Conservation (phyloP, 805 yeast genomes). For the Saitoella complicata region DNA sequence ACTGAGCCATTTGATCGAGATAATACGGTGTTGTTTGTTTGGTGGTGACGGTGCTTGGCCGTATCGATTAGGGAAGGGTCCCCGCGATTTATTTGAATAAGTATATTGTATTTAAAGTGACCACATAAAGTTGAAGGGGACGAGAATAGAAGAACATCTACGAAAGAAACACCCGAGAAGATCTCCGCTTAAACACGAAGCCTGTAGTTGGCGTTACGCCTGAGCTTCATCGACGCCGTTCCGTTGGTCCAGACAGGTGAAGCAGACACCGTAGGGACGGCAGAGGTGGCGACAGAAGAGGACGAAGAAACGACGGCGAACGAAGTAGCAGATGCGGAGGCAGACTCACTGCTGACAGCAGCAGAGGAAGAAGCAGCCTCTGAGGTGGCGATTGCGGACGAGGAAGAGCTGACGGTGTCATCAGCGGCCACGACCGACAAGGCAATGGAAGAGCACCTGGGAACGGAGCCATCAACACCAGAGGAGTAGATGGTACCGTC, state of each 20-base stretch:
- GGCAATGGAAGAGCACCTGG: conserved; percentile 1
- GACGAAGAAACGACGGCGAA: conserved; percentile 9
- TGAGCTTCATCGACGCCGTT: too few relatives aligned
- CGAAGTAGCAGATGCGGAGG: conserved; percentile 8
- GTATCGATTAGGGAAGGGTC: too few relatives aligned
- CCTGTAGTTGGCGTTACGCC: too few relatives aligned
- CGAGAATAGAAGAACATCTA: too few relatives aligned
- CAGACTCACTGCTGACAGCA: conserved; percentile 5
- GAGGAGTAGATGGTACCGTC: background rate
- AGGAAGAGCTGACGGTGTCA: conserved; percentile 4
- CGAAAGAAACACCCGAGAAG: too few relatives aligned
- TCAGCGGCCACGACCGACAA: conserved; percentile 1
- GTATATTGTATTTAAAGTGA: too few relatives aligned
- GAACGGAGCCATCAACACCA: background rate
- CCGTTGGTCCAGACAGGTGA: conserved; percentile 1
- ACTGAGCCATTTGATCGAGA: conserved; percentile 4
- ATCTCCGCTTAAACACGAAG: too few relatives aligned
- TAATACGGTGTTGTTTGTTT: too few relatives aligned
- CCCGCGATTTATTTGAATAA: too few relatives aligned
- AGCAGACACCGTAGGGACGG: conserved; percentile 9
- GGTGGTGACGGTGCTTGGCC: too few relatives aligned
- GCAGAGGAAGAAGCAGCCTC: conserved; percentile 10
- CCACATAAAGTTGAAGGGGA: too few relatives aligned
- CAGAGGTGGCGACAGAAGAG: conserved; percentile 17
- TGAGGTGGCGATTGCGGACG: conserved; percentile 5